These are phyloP conservation scores for Puccinia triticina DNA, from an alignment of 1,284 basidiomycete species.

Conservation along the genomic window DNA sequence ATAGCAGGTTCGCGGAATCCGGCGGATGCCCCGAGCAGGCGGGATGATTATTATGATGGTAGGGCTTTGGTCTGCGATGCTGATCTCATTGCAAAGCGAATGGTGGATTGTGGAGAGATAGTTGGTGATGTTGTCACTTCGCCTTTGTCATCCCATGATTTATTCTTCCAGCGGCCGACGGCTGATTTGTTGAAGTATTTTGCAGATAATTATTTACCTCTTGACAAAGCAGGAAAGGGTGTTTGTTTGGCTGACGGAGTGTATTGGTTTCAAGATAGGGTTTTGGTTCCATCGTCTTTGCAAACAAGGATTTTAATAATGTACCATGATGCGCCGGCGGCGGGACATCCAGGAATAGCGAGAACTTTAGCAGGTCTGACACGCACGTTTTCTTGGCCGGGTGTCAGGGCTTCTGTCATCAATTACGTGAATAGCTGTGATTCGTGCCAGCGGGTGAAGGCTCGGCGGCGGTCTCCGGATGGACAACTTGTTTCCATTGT, in stretches of 20 bases:
- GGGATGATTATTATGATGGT: not conserved
- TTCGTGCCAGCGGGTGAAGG: constrained; percentile 60
- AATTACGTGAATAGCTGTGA: constrained; percentile 56
- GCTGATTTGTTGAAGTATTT: not conserved
- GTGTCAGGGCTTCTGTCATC: not conserved
- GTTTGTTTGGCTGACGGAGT: not conserved
- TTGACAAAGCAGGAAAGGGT: not conserved
- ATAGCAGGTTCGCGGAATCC: constrained; percentile 1
- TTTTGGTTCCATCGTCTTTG: not conserved
- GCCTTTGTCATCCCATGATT: not conserved
- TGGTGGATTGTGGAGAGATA: not conserved
- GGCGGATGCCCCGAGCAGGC: not conserved
- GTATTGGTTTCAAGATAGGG: not conserved
- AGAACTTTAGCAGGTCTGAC: not conserved
- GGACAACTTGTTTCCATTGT: constrained; percentile 53
- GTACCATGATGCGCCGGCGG: not conserved
- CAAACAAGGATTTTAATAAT: not conserved
- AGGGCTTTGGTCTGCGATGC: not conserved
- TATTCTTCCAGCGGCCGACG: not conserved
- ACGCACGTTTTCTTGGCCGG: constrained; percentile 25
- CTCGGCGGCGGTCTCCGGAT: constrained; percentile 59
- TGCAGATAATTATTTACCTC: not conserved
- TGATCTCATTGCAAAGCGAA: not conserved
- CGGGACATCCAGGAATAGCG: constrained; percentile 6
- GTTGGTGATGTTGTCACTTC: no score